Evolutionary conservation across 2,329 filamentous ascomycete genomes (phyloP).

Genomic region (Aspergillus neoniger): DNA sequence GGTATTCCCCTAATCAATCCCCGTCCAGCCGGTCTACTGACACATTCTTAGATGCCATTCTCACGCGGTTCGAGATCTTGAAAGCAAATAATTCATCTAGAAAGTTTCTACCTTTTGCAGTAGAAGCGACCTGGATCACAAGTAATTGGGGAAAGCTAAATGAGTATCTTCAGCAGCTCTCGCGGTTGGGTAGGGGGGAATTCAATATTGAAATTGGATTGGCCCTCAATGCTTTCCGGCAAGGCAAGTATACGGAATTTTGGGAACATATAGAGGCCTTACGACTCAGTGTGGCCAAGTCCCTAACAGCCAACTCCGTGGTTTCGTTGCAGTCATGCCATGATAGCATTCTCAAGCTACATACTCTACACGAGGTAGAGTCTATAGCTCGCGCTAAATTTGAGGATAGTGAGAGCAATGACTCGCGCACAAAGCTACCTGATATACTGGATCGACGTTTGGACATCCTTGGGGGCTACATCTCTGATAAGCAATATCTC

Average conservation of each 20-base stretch:
- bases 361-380: slow-evolving; percentile 85
- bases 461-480: slow-evolving; percentile 84
- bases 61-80: slow-evolving; percentile 84
- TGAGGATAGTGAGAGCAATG: slow-evolving; percentile 20
- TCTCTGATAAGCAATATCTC: slow-evolving; percentile 90
- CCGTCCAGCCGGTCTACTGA: neutral
- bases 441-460: slow-evolving; percentile 71
- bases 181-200: slow-evolving; percentile 53
- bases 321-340: slow-evolving; percentile 82
- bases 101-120: slow-evolving; percentile 75
- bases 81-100: slow-evolving; percentile 54
- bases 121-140: slow-evolving; percentile 90
- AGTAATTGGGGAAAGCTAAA: slow-evolving; percentile 76
- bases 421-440: slow-evolving; percentile 39
- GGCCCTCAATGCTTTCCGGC: slow-evolving; percentile 63
- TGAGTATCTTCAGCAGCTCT: slow-evolving; percentile 58
- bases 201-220: slow-evolving; percentile 82
- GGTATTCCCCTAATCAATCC: slow-evolving; percentile 54
- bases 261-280: slow-evolving; percentile 62
- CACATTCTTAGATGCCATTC: slow-evolving; percentile 65
- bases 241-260: slow-evolving; percentile 56
- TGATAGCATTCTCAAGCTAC: slow-evolving; percentile 79
- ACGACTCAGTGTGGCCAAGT: slow-evolving; percentile 69
- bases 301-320: slow-evolving; percentile 74
- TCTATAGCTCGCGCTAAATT: slow-evolving; percentile 61